Evolutionary conservation across 2,329 filamentous ascomycete genomes (phyloP).

Genomic region (Nannizzia gypsea): DNA sequence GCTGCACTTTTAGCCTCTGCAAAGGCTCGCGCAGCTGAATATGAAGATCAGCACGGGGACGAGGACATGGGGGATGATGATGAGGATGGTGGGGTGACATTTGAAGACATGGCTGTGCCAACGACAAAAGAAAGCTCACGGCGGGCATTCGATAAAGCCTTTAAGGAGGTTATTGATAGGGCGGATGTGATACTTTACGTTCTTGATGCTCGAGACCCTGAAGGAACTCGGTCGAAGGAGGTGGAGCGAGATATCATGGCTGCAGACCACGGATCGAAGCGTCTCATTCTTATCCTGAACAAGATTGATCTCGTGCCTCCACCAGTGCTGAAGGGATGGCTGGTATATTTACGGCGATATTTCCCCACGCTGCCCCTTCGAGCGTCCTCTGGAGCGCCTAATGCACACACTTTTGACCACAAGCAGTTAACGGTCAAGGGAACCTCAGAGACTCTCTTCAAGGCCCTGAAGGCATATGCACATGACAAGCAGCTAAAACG

Average conservation of each 20-base stretch:
- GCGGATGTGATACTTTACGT: slow-evolving; percentile 90
- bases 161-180: slow-evolving; percentile 81
- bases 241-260: slow-evolving; percentile 87
- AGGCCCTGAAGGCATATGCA: slow-evolving; percentile 79
- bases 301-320: slow-evolving; percentile 88
- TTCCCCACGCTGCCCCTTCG: slow-evolving; percentile 86
- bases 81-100: slow-evolving; percentile 41
- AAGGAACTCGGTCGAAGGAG: slow-evolving; percentile 79
- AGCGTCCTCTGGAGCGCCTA: slow-evolving; percentile 68
- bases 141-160: slow-evolving; percentile 87
- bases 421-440: slow-evolving; percentile 75
- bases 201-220: slow-evolving; percentile 80
- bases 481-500: slow-evolving; percentile 75
- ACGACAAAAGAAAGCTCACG: slow-evolving; percentile 52
- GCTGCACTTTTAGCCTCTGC: slow-evolving; percentile 81
- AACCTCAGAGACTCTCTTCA: slow-evolving; percentile 75
- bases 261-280: slow-evolving; percentile 69
- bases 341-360: slow-evolving; percentile 69
- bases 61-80: slow-evolving; percentile 39
- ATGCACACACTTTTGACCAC: slow-evolving; percentile 86
- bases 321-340: slow-evolving; percentile 71
- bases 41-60: slow-evolving; percentile 54
- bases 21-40: slow-evolving; percentile 62
- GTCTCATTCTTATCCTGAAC: slow-evolving; percentile 84
- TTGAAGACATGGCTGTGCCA: slow-evolving; percentile 31